Conservation (phyloP, 148 eudicot genomes). For the Vaccinium darrowii region DNA sequence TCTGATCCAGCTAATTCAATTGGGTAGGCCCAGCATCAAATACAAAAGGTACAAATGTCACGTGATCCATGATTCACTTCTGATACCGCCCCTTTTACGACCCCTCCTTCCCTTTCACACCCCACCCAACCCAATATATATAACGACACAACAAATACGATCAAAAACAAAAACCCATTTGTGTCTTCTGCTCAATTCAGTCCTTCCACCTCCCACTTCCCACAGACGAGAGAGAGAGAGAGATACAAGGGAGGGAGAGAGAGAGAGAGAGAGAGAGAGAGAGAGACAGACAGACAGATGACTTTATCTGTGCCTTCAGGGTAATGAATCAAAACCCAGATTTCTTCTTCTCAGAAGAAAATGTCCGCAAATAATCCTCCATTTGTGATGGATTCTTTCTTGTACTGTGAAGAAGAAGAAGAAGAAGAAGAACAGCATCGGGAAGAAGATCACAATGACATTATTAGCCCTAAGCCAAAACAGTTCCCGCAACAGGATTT, state of each 20-base stretch:
- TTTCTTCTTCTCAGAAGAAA: slow-evolving; percentile 6
- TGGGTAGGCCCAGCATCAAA: slow-evolving; percentile 12
- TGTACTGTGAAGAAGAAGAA: background rate
- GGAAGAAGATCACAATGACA: background rate
- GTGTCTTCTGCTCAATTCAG: background rate
- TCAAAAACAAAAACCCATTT: background rate
- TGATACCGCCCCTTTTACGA: background rate
- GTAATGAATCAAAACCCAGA: background rate
- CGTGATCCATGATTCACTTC: background rate
- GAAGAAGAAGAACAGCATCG: background rate
- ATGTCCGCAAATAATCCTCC: background rate
- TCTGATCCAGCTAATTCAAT: slow-evolving; percentile 1
- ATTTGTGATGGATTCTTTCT: background rate
- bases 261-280: background rate
- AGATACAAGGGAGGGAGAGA: background rate
- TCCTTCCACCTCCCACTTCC: background rate
- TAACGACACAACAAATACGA: background rate
- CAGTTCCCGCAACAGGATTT: background rate
- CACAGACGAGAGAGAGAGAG: background rate
- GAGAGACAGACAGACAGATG: background rate
- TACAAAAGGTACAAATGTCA: background rate
- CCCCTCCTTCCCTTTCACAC: background rate
- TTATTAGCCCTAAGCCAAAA: background rate
- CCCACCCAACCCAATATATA: background rate
- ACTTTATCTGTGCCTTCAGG: background rate